Conservation (phyloP, 2,329 filamentous ascomycete species). For the Neodidymelliopsis sp. region DNA sequence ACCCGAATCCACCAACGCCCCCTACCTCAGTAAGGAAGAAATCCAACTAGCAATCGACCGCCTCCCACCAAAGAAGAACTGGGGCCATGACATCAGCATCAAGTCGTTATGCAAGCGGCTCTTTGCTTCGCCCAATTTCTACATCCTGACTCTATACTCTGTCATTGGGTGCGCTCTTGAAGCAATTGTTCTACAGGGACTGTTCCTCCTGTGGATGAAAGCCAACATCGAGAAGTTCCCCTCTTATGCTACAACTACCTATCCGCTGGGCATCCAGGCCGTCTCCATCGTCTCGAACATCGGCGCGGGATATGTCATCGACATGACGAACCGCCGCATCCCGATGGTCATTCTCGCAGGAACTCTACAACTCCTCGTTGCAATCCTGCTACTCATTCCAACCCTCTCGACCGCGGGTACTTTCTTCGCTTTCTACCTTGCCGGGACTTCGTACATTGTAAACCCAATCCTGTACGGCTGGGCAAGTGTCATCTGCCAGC, state of each 20-base stretch:
- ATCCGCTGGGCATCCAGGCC: constrained; percentile 64
- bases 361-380: constrained; percentile 43
- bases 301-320: constrained; percentile 48
- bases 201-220: constrained; percentile 39
- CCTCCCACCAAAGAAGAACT: constrained; percentile 34
- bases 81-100: constrained; percentile 35
- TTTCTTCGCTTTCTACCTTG: constrained; percentile 50
- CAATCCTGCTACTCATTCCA: constrained; percentile 46
- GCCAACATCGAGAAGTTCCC: constrained; percentile 32
- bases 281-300: constrained; percentile 62
- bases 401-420: constrained; percentile 41
- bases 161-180: constrained; percentile 48
- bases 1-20: constrained; percentile 33
- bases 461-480: constrained; percentile 52
- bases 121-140: constrained; percentile 40
- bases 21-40: constrained; percentile 35
- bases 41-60: constrained; percentile 36
- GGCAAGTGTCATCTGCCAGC: constrained; percentile 51
- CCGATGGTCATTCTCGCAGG: constrained; percentile 48
- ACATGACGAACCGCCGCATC: constrained; percentile 45
- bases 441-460: constrained; percentile 52
- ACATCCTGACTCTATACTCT: constrained; percentile 52
- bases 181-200: constrained; percentile 40
- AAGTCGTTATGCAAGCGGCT: constrained; percentile 33
- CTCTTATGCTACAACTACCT: constrained; percentile 63